Conservation (phyloP, 2,329 filamentous ascomycete genomes). For the Fusarium tuaranense region DNA sequence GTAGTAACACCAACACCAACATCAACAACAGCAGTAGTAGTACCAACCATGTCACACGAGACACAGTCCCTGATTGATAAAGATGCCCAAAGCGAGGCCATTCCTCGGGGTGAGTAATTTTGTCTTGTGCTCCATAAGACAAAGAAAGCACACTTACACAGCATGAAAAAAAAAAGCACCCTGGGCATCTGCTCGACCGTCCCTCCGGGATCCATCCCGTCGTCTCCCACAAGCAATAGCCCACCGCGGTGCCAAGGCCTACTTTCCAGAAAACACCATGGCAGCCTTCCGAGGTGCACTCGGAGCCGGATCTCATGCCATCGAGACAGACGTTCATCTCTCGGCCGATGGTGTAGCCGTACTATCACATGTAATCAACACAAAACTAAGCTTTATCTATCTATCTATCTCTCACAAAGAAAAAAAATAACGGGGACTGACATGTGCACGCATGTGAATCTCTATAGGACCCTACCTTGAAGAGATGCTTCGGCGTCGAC, state of each 20-base stretch:
- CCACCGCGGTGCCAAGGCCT: constrained; percentile 82
- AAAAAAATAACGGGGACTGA: constrained; percentile 3
- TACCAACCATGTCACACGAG: constrained; percentile 18
- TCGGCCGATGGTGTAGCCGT: constrained; percentile 87
- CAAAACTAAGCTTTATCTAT: no score
- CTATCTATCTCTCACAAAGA: no score
- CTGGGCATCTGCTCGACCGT: constrained; percentile 50
- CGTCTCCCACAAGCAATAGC: constrained; percentile 77
- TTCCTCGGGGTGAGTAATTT: constrained; percentile 24
- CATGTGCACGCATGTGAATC: background rate
- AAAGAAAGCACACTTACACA: background rate
- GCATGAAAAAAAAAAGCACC: constrained; percentile 36
- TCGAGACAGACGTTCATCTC: constrained; percentile 91
- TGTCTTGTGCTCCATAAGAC: background rate
- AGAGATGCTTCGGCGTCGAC: constrained; percentile 84
- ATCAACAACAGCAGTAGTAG: background rate
- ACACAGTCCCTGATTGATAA: constrained; percentile 20
- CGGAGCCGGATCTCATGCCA: constrained; percentile 78
- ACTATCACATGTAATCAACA: constrained; percentile 76
- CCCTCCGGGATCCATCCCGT: constrained; percentile 39
- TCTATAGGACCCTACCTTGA: constrained; percentile 76
- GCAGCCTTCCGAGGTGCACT: constrained; percentile 81
- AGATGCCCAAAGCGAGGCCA: constrained; percentile 10
- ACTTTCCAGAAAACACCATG: constrained; percentile 88
- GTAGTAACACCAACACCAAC: no score